Evolutionary conservation across 2,329 filamentous ascomycete genomes (phyloP), one percentile per base, ranked within the genome.

Genomic region (Fusarium neocosmosporiellum): DNA sequence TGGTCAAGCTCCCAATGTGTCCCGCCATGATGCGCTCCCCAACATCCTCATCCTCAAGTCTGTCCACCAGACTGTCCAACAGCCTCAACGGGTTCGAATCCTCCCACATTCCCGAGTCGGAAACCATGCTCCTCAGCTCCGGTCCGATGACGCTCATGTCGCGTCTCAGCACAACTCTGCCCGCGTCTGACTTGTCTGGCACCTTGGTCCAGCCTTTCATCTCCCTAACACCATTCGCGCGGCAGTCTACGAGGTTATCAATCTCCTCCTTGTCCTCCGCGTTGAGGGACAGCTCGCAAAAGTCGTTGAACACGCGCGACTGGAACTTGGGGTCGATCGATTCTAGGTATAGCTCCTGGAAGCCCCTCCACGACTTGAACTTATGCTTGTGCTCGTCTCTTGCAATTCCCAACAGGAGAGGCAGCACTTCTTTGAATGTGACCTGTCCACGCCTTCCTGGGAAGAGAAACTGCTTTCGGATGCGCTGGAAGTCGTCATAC

Each of bases 1-100:
- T 0, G 1, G 16, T 16, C 3, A 22, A 8, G 39, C 13, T 2
- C 2, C 0, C 2, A 22, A 16, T 22, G 39, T 0, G 13, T 1
- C 4, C 39, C 39, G 7, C 2, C 39, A 43, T 43, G 13, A 43
- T 43, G 13, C 7, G 39, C 20, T 43, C 39, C 22, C 39, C 39
- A 43, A 22, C 7, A 22, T 43, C 39, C 39, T 0, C 39, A 43
- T 22, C 20, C 7, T 43, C 20, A 2, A 11, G 36, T n/a, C 18
- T 18, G 18, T n/a, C 18, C 10, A 39, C 10, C 3, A 39, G 5
- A n/a, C 18, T 13, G 6, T 20, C 37, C n/a, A 39, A n/a, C 7
- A n/a, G 16, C 16, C 5, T 2, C 36, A 37, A 7, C 16, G n/a
- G 18, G 18, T n/a, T 9, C 16, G 2, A 18, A n/a, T 2, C 18